These are phyloP conservation scores for Coriolopsis trogii DNA, from an alignment of 1,284 basidiomycete genomes.

Conservation along the genomic window DNA sequence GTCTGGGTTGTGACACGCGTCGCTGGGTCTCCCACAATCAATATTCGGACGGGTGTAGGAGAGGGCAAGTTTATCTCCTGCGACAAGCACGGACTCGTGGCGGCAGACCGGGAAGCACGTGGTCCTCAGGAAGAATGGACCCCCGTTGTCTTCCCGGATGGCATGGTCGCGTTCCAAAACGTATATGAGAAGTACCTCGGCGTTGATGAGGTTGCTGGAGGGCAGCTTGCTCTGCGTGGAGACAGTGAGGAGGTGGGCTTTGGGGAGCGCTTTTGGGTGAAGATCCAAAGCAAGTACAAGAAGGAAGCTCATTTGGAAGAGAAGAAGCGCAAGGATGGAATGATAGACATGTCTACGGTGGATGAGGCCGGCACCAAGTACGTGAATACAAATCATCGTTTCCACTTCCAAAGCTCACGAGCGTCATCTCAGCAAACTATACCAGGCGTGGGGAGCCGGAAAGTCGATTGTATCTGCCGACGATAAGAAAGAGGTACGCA, in stretches of 20 bases:
- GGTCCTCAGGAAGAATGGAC: conserved; percentile 90
- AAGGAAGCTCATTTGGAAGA: conserved; percentile 84
- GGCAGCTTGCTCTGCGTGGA: conserved; percentile 73
- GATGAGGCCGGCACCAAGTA: conserved; percentile 76
- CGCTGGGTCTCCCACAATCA: conserved; percentile 78
- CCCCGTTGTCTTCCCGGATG: conserved; percentile 72
- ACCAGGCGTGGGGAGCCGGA: conserved; percentile 89
- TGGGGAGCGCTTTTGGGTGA: conserved; percentile 82
- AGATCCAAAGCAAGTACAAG: conserved; percentile 90
- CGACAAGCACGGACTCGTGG: conserved; percentile 80
- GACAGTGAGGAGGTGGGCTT: conserved; percentile 85
- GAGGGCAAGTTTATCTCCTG: conserved; percentile 87
- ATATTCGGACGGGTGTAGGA: conserved; percentile 80
- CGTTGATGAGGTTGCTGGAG: conserved; percentile 84
- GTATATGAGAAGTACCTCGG: conserved; percentile 83
- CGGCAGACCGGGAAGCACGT: conserved; percentile 80
- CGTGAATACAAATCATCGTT: too few relatives aligned
- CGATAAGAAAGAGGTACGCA: conserved; percentile 70
- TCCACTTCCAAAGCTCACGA: neutral
- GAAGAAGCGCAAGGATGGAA: conserved; percentile 73
- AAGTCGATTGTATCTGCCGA: conserved; percentile 70
- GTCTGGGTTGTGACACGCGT: conserved; percentile 88
- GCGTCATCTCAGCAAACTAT: conserved; percentile 56
- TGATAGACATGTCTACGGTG: conserved; percentile 54
- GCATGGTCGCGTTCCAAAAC: conserved; percentile 84